Conservation (phyloP, 2,329 filamentous ascomycete genomes). For the Pseudogymnoascus sp. region DNA sequence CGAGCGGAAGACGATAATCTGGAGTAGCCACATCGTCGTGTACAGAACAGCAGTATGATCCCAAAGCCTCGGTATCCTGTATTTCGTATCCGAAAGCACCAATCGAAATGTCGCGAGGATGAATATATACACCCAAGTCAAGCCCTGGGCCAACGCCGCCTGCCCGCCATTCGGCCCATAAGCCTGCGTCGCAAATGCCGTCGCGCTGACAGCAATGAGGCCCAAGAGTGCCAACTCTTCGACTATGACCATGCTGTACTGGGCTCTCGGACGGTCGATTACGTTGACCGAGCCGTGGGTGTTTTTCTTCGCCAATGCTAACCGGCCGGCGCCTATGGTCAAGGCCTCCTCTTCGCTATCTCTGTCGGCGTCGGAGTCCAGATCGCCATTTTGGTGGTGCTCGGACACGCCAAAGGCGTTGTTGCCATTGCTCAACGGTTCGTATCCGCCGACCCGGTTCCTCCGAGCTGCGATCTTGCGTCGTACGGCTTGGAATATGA, state of each 20-base stretch:
- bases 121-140: slow-evolving; percentile 76
- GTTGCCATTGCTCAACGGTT: slow-evolving; percentile 40
- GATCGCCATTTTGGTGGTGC: slow-evolving; percentile 31
- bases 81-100: slow-evolving; percentile 57
- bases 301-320: slow-evolving; percentile 52
- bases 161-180: slow-evolving; percentile 52
- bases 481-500: slow-evolving; percentile 51
- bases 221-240: slow-evolving; percentile 71
- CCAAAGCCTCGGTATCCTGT: slow-evolving; percentile 69
- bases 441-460: slow-evolving; percentile 45
- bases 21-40: slow-evolving; percentile 71
- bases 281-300: slow-evolving; percentile 61
- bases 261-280: slow-evolving; percentile 67
- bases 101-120: slow-evolving; percentile 67
- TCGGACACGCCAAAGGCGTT: slow-evolving; percentile 32
- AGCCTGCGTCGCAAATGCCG: slow-evolving; percentile 53
- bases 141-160: slow-evolving; percentile 59
- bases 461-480: slow-evolving; percentile 47
- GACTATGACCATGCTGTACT: slow-evolving; percentile 60
- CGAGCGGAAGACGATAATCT: slow-evolving; percentile 73
- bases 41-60: slow-evolving; percentile 88
- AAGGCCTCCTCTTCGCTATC: slow-evolving; percentile 43
- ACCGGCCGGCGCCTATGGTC: slow-evolving; percentile 49
- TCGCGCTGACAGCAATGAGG: slow-evolving; percentile 61
- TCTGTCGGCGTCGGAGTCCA: slow-evolving; percentile 44